phyloP scores from a whole-genome alignment of 139 green algal species.

The Tetradesmus obliquus region DNA sequence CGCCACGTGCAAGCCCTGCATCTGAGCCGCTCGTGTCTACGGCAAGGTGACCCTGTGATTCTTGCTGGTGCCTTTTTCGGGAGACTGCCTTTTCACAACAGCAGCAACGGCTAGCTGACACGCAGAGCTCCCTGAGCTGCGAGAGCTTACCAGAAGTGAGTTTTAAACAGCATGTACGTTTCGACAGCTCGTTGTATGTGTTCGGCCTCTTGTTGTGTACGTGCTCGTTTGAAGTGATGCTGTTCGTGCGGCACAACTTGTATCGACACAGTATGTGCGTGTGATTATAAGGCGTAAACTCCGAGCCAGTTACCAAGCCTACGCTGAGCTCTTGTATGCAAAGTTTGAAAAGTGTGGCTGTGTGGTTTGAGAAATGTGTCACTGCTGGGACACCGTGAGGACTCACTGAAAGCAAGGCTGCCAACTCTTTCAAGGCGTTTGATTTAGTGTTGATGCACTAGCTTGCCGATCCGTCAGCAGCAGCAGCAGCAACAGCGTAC shows the following conservation, averaged over 20 bases:
- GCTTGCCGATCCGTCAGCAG: background rate
- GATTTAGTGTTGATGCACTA: background rate
- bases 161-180: no score
- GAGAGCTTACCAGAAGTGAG: background rate
- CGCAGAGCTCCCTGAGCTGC: background rate
- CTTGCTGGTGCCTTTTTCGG: background rate
- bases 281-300: no score
- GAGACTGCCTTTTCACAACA: background rate
- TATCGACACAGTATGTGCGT: no score
- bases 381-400: background rate
- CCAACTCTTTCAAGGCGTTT: background rate
- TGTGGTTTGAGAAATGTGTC: background rate
- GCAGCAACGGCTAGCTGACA: background rate
- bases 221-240: background rate
- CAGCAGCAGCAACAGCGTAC: background rate
- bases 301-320: no score
- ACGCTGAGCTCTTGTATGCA: background rate
- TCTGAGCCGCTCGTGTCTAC: background rate
- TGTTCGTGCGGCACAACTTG: background rate
- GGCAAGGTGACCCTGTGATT: background rate
- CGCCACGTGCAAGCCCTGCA: constrained; percentile 15
- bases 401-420: background rate
- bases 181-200: no score
- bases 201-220: background rate
- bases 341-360: background rate